Conservation (phyloP, 768 basidiomycete genomes). For the Omphalotus guepiniiformis region DNA sequence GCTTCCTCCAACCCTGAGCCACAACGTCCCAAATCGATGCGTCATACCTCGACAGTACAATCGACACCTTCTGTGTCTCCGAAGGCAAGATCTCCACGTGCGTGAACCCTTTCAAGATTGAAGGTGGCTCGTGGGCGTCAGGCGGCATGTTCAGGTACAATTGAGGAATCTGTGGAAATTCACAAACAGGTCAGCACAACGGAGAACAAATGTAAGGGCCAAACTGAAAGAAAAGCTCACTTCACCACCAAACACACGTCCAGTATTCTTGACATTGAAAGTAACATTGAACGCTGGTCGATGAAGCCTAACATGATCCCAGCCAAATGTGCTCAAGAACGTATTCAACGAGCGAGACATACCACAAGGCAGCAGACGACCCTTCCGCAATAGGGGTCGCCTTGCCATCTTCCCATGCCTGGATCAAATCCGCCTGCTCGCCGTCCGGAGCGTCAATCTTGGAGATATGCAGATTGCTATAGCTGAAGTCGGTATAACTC, state of each 20-base stretch:
- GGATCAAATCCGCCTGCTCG: slow-evolving; percentile 33
- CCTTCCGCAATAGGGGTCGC: slow-evolving; percentile 53
- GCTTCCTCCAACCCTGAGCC: slow-evolving; percentile 71
- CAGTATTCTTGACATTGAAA: slow-evolving; percentile 66
- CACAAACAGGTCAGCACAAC: slow-evolving; percentile 1
- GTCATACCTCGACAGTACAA: slow-evolving; percentile 65
- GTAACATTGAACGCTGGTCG: slow-evolving; percentile 57
- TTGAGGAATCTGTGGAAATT: slow-evolving; percentile 54
- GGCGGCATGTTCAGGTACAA: slow-evolving; percentile 68
- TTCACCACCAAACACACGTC: slow-evolving; percentile 60
- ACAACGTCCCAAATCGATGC: slow-evolving; percentile 73
- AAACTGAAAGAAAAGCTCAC: slow-evolving; percentile 13
- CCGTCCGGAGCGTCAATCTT: slow-evolving; percentile 36
- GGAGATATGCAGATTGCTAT: slow-evolving; percentile 51
- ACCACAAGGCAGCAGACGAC: slow-evolving; percentile 61
- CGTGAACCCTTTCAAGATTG: slow-evolving; percentile 66
- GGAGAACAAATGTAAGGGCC: not conserved
- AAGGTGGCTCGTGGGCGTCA: slow-evolving; percentile 65
- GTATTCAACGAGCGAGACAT: slow-evolving; percentile 1
- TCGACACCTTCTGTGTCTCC: slow-evolving; percentile 39
- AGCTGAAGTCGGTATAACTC: slow-evolving; percentile 80
- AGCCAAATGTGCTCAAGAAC: slow-evolving; percentile 35
- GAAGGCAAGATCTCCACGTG: slow-evolving; percentile 49
- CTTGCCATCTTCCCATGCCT: slow-evolving; percentile 56
- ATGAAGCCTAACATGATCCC: slow-evolving; percentile 45